phyloP scores from a whole-genome alignment of 768 basidiomycete genomes.

The Bullera alba region DNA sequence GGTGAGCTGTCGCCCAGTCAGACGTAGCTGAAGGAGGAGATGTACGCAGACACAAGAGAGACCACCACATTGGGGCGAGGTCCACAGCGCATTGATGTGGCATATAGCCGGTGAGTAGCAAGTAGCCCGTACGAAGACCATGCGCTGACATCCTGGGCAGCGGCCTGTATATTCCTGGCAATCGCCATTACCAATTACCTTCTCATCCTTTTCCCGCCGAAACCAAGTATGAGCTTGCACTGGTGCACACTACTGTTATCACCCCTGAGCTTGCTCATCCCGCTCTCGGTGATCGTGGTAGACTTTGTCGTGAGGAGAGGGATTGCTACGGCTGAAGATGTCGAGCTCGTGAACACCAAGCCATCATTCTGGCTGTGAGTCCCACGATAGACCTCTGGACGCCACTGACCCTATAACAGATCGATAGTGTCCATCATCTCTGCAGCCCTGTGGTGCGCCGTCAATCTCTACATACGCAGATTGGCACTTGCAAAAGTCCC shows the following conservation, averaged over 20 bases:
- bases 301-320: neutral
- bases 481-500: neutral
- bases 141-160: neutral
- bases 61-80: neutral
- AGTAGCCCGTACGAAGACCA: neutral
- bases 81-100: constrained; percentile 1
- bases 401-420: neutral
- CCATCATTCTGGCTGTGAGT: constrained; percentile 6
- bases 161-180: constrained; percentile 5
- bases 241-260: constrained; percentile 5
- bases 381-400: neutral
- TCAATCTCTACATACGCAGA: neutral
- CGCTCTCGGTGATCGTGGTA: neutral
- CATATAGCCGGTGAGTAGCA: constrained; percentile 8
- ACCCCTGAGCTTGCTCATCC: neutral
- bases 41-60: neutral
- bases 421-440: neutral
- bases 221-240: neutral
- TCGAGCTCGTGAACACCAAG: neutral
- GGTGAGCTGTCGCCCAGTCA: neutral
- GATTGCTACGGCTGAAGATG: neutral
- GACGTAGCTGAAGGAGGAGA: neutral
- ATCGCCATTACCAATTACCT: neutral
- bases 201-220: constrained; percentile 9
- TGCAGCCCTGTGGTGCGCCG: neutral